Conservation (phyloP, 2,329 filamentous ascomycete genomes). For the Aspergillus japonicus region DNA sequence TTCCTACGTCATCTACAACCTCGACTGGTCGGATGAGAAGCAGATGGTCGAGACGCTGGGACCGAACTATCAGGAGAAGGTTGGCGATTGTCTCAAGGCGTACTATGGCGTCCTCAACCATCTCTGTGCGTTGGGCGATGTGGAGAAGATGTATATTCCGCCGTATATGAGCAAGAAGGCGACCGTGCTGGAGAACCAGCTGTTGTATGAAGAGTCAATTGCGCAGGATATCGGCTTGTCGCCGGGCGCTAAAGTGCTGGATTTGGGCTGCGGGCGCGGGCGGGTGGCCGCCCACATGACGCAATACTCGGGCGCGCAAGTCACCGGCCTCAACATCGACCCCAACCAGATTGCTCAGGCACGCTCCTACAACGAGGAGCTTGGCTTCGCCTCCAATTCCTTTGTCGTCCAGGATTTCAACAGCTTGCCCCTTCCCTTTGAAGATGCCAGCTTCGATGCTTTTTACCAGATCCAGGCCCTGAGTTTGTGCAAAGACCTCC, state of each 20-base stretch:
- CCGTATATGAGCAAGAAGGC: slow-evolving; percentile 54
- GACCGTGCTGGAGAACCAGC: slow-evolving; percentile 53
- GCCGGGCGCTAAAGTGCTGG: slow-evolving; percentile 49
- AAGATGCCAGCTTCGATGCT: slow-evolving; percentile 50
- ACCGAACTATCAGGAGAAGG: slow-evolving; percentile 50
- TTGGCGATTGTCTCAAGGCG: slow-evolving; percentile 52
- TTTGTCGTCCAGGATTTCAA: slow-evolving; percentile 56
- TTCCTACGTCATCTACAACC: slow-evolving; percentile 57
- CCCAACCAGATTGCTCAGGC: slow-evolving; percentile 53
- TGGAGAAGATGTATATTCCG: slow-evolving; percentile 61
- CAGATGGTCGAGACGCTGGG: slow-evolving; percentile 51
- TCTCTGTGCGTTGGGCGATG: slow-evolving; percentile 55
- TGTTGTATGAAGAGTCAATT: slow-evolving; percentile 54
- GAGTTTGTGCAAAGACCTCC: slow-evolving; percentile 53
- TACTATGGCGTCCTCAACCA: slow-evolving; percentile 58
- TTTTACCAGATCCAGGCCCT: slow-evolving; percentile 60
- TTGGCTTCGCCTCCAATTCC: slow-evolving; percentile 44
- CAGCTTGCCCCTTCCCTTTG: slow-evolving; percentile 52
- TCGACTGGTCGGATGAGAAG: slow-evolving; percentile 54
- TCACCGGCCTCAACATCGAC: slow-evolving; percentile 57
- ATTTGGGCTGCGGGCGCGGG: slow-evolving; percentile 55
- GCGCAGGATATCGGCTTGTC: slow-evolving; percentile 49
- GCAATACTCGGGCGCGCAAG: slow-evolving; percentile 47
- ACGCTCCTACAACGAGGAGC: slow-evolving; percentile 44
- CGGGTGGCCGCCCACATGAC: slow-evolving; percentile 57